Conservation (phyloP, 164 flowering plant genomes). For the Santalum album region DNA sequence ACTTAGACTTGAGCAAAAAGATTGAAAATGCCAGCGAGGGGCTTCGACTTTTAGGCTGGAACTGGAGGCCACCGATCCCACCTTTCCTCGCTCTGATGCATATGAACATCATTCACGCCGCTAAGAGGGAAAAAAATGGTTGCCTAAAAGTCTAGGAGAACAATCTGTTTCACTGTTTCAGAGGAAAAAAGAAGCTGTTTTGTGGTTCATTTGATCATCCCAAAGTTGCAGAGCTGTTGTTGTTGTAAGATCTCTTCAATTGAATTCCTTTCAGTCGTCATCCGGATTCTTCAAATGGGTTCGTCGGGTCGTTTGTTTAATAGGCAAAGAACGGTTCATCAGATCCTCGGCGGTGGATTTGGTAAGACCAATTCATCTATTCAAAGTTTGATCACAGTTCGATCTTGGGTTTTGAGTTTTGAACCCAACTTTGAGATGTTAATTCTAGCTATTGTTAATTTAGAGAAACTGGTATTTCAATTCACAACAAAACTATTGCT, state of each 20-base stretch:
- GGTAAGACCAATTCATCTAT: slow-evolving; percentile 28
- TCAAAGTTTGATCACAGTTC: background rate
- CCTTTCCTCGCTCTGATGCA: too few species aligned
- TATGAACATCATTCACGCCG: background rate
- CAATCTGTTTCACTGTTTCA: background rate
- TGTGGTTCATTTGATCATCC: slow-evolving; percentile 2
- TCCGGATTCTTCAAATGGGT: slow-evolving; percentile 31
- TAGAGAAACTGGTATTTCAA: background rate
- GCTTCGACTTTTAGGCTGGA: slow-evolving; percentile 53
- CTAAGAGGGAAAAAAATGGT: background rate
- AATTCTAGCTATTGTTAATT: background rate
- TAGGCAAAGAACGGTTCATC: slow-evolving; percentile 54
- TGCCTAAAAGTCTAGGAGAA: background rate
- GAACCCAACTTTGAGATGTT: background rate
- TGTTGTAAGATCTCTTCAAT: background rate
- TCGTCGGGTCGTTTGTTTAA: slow-evolving; percentile 54
- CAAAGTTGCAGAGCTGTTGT: slow-evolving; percentile 6
- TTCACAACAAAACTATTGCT: too few species aligned
- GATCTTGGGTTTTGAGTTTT: background rate
- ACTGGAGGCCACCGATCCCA: slow-evolving; percentile 20
- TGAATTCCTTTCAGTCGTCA: slow-evolving; percentile 3
- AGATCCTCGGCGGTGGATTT: slow-evolving; percentile 75
- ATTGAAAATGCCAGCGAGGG: slow-evolving; percentile 15
- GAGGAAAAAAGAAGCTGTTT: background rate
- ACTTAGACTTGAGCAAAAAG: too few species aligned